phyloP scores from a whole-genome alignment of 768 basidiomycete species.

The Macrolepiota fuliginosa region DNA sequence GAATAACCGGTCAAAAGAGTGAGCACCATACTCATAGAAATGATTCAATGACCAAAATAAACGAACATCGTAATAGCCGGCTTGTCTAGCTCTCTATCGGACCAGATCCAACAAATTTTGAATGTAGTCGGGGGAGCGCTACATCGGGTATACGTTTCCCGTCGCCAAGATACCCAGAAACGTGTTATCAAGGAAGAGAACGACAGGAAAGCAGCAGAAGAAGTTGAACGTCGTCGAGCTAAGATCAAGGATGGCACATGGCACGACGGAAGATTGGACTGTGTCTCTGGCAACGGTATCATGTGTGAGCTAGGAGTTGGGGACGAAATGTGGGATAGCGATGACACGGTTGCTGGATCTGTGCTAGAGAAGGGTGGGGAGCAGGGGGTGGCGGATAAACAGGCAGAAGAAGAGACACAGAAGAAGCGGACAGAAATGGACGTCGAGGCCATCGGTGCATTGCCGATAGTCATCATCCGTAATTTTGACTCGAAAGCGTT shows the following conservation, averaged over 20 bases:
- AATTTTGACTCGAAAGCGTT: constrained; percentile 63
- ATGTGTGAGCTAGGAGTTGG: constrained; percentile 87
- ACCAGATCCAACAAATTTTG: constrained; percentile 84
- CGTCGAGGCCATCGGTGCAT: constrained; percentile 48
- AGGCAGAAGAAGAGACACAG: constrained; percentile 6
- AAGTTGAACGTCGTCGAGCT: constrained; percentile 38
- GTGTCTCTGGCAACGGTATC: constrained; percentile 80
- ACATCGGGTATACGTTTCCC: constrained; percentile 54
- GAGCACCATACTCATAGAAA: constrained; percentile 7
- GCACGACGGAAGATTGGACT: constrained; percentile 88
- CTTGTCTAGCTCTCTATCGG: constrained; percentile 70
- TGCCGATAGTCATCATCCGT: constrained; percentile 87
- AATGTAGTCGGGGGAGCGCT: constrained; percentile 75
- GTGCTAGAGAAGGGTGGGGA: background rate
- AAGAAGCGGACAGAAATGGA: constrained; percentile 30
- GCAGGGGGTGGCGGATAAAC: background rate
- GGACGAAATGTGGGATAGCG: constrained; percentile 53
- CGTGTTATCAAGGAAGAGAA: constrained; percentile 35
- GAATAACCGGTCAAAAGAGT: constrained; percentile 96
- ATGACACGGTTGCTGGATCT: constrained; percentile 15
- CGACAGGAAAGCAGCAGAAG: constrained; percentile 32
- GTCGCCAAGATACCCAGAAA: constrained; percentile 39
- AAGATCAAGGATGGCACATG: constrained; percentile 63
- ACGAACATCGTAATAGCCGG: constrained; percentile 55
- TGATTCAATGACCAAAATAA: background rate